Conservation (phyloP, 2,329 filamentous ascomycete species). For the Trichoderma sp. region DNA sequence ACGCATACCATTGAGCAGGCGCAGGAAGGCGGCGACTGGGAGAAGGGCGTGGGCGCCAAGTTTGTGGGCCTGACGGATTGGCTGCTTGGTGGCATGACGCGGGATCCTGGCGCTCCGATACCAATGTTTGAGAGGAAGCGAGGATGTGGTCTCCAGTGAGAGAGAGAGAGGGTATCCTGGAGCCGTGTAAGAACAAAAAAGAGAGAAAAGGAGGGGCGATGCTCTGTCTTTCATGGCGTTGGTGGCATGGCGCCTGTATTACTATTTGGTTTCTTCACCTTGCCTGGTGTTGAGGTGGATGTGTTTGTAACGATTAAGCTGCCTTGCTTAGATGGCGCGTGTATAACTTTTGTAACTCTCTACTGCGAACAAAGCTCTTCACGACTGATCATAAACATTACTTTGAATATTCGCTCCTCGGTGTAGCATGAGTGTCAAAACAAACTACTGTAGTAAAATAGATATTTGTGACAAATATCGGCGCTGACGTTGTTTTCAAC, state of each 20-base stretch:
- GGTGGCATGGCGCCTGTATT: neutral
- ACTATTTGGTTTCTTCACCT: neutral
- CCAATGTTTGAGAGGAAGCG: conserved; percentile 41
- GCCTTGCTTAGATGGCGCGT: conserved; percentile 1
- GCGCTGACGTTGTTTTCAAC: neutral
- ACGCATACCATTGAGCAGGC: conserved; percentile 94
- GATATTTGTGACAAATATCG: neutral
- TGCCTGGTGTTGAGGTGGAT: neutral
- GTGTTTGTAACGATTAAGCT: conserved; percentile 16
- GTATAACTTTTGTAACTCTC: conserved; percentile 23
- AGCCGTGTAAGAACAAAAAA: neutral
- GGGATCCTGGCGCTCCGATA: conserved; percentile 37
- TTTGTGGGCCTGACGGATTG: conserved; percentile 94
- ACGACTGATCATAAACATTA: neutral
- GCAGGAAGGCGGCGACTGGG: conserved; percentile 80
- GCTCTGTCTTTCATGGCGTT: neutral
- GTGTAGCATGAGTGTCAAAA: neutral
- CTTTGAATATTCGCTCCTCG: neutral
- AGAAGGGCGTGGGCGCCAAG: conserved; percentile 74
- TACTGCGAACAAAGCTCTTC: neutral
- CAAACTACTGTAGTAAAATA: neutral
- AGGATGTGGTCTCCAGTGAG: conserved; percentile 17
- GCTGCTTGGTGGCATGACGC: conserved; percentile 76
- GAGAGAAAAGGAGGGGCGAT: neutral
- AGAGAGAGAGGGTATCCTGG: neutral